phyloP scores from a whole-genome alignment of 345 rosid species.

The Eucalyptus decipiens region DNA sequence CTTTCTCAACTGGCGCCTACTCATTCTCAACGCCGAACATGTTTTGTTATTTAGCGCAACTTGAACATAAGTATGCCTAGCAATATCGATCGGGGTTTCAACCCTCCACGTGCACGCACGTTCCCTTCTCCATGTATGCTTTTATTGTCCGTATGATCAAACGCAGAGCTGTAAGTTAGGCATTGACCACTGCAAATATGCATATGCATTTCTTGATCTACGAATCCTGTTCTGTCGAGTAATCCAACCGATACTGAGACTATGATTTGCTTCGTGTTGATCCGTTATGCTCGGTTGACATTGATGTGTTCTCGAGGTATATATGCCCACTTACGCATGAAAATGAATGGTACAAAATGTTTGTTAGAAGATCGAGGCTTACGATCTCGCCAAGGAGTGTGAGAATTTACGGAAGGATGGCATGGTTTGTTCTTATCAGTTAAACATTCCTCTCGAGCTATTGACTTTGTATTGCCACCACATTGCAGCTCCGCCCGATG shows the following conservation, averaged over 20 bases:
- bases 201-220: background rate
- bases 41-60: background rate
- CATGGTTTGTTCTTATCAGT: background rate
- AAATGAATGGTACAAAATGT: background rate
- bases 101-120: background rate
- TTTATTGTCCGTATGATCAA: background rate
- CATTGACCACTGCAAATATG: background rate
- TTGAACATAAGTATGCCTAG: background rate
- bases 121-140: background rate
- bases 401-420: background rate
- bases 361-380: background rate
- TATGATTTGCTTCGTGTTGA: background rate
- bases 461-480: background rate
- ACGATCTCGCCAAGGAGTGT: background rate
- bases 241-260: background rate
- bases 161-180: background rate
- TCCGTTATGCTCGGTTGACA: background rate
- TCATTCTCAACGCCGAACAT: background rate
- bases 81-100: background rate
- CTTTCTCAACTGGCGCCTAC: background rate
- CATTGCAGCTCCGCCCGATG: background rate
- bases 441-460: background rate
- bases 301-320: background rate
- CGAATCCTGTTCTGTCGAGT: background rate
- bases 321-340: background rate